Evolutionary conservation across 139 green algal genomes (phyloP), one percentile per base, ranked within the genome.

Genomic region (Penium margaritaceum): DNA sequence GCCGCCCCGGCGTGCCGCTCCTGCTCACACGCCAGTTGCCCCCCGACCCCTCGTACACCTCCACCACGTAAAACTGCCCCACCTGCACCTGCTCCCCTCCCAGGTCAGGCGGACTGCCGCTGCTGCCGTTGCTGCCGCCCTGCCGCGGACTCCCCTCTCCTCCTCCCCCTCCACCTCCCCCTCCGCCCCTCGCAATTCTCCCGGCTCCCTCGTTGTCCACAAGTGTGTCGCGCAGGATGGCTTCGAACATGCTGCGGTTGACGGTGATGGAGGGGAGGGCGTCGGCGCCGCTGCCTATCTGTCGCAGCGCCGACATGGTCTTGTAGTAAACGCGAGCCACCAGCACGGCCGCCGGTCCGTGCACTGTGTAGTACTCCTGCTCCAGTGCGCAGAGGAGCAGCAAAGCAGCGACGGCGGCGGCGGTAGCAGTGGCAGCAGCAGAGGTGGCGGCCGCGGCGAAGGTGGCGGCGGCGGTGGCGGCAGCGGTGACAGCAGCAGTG

Each of bases 311-410:
- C 17, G 72, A 70, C 19, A 58, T 39, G 39, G 89, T 92, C 17
- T 87, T 88, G 81, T 95, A 95, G 62, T 94, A 95, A 1, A 75
- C 54, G 5, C 82, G 80, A 1, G 91, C 89, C 1, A 97, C 74
- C 47, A 89, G 85, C 2, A 88, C 35, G 0, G 91, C 90, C n/a
- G 82, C 67, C 1, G 89, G 81, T 32, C 91, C 91, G 75, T 96
- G 91, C 5, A 91, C 85, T 0, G 91, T 89, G 69, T 90, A 93
- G 64, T 87, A 94, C n/a, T 81, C 75, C 69, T 78, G 68, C n/a
- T n/a, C n/a, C n/a, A n/a, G n/a, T n/a, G n/a, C n/a, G n/a, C n/a
- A n/a, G n/a, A n/a, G n/a, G n/a, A n/a, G n/a, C n/a, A n/a, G n/a
- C n/a, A n/a, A n/a, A n/a, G n/a, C n/a, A n/a, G n/a, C n/a, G n/a